Evolutionary conservation across 305 asterid genomes (phyloP).

Genomic region (Fraxinus albicans): DNA sequence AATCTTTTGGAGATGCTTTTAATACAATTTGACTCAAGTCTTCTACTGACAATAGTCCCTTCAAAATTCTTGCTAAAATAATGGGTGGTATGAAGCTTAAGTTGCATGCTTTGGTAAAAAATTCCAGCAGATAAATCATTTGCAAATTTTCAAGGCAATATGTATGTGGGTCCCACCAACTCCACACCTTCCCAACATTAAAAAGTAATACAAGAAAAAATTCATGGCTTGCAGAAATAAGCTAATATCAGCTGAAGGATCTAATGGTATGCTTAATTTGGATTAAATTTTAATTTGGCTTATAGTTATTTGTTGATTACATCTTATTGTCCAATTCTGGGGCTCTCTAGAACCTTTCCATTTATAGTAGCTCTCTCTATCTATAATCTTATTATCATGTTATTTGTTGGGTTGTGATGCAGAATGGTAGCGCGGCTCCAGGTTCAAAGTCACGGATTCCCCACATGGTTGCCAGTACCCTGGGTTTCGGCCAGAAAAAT

Average conservation of each 20-base stretch:
- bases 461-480: slow-evolving; percentile 69
- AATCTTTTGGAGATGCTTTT: neutral
- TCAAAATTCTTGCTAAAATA: neutral
- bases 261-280: neutral
- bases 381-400: slow-evolving; percentile 13
- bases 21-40: neutral
- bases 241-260: neutral
- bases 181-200: neutral
- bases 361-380: neutral
- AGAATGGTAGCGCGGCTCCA: slow-evolving; percentile 63
- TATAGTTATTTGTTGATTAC: neutral
- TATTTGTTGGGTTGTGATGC: slow-evolving; percentile 30
- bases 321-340: neutral
- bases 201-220: neutral
- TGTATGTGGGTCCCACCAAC: neutral
- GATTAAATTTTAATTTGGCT: neutral
- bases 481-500: slow-evolving; percentile 90
- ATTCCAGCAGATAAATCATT: neutral
- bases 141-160: neutral
- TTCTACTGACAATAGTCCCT: neutral
- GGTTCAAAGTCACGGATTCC: slow-evolving; percentile 82
- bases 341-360: slow-evolving; percentile 6
- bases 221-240: neutral
- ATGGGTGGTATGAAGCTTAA: neutral
- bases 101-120: neutral